Percentiles rank a stretch among this genome's conserved stretches.
Evolutionary conservation across 1,284 basidiomycete genomes (phyloP).

Genomic region (Puccinia novopanici): DNA sequence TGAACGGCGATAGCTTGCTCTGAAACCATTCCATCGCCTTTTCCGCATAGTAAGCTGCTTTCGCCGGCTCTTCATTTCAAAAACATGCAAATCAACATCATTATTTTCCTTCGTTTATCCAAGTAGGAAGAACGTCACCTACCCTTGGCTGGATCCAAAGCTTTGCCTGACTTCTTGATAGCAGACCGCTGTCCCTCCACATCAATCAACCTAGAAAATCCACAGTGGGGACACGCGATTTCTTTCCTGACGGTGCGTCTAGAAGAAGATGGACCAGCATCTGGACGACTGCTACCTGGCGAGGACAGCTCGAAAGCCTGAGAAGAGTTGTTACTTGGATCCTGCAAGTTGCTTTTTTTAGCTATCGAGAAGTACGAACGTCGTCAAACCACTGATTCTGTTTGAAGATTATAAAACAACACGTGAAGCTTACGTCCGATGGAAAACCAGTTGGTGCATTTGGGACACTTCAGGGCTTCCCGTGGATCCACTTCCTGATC

Average conservation of each 20-base stretch:
- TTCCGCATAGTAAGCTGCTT: conserved; percentile 47
- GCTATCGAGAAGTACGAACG: neutral
- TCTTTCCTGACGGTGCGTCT: conserved; percentile 28
- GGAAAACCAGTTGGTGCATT: conserved; percentile 48
- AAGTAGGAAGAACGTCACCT: neutral
- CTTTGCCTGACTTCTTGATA: conserved; percentile 43
- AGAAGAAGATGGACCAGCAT: conserved; percentile 40
- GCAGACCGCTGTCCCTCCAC: conserved; percentile 45
- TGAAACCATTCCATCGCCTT: conserved; percentile 50
- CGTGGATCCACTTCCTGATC: conserved; percentile 44
- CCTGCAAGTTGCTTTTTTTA: neutral
- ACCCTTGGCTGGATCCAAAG: conserved; percentile 42
- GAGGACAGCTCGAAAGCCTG: conserved; percentile 19
- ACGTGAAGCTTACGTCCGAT: conserved; percentile 17
- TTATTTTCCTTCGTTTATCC: neutral
- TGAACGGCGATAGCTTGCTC: conserved; percentile 42
- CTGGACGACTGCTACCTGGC: conserved; percentile 21
- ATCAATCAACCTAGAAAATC: conserved; percentile 44
- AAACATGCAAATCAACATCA: neutral
- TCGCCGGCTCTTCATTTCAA: conserved; percentile 30
- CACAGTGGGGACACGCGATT: conserved; percentile 43
- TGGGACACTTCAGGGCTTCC: conserved; percentile 47
- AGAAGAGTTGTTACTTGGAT: neutral
- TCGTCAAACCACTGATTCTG: too few relatives aligned
- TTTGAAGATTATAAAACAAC: neutral